A percentile compares a stretch with the other conserved stretches of the same genome.
Evolutionary conservation across 129 eudicot genomes (phyloP).

Genomic region (Helianthus tuberosus): DNA sequence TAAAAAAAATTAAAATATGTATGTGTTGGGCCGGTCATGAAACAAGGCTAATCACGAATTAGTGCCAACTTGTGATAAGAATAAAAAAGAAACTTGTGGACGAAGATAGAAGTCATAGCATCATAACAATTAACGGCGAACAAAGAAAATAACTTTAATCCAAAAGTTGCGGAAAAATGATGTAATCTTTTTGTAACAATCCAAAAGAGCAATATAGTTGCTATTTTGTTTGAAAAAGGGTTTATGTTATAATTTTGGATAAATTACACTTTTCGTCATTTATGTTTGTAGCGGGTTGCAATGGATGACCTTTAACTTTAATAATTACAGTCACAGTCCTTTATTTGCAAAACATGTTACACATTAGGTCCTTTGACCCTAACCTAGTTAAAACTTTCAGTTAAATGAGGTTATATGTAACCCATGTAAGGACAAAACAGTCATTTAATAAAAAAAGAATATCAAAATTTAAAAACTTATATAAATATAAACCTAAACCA

Average conservation of each 20-base stretch:
- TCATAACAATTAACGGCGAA: neutral
- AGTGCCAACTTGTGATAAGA: neutral
- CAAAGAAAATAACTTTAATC: neutral
- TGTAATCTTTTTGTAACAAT: neutral
- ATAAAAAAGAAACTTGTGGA: neutral
- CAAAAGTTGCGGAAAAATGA: neutral
- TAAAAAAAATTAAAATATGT: neutral
- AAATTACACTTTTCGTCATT: too few species aligned
- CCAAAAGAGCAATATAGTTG: neutral
- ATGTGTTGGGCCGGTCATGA: neutral
- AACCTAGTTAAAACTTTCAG: too few species aligned
- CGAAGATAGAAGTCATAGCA: slow-evolving; percentile 1
- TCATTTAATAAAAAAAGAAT: too few species aligned
- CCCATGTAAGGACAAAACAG: too few species aligned
- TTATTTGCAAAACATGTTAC: too few species aligned
- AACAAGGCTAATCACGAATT: neutral
- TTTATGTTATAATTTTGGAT: neutral
- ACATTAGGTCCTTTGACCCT: too few species aligned
- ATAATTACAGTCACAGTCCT: too few species aligned
- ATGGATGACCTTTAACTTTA: too few species aligned
- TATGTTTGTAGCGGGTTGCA: too few species aligned
- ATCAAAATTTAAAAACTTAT: too few species aligned
- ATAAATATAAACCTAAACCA: too few species aligned
- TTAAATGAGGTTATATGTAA: too few species aligned
- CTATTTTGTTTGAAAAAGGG: neutral